Percentiles rank a stretch among this genome's conserved stretches.
These are phyloP conservation scores for Neonectria ditissima DNA, from an alignment of 2,329 filamentous ascomycete species.

Conservation along the genomic window DNA sequence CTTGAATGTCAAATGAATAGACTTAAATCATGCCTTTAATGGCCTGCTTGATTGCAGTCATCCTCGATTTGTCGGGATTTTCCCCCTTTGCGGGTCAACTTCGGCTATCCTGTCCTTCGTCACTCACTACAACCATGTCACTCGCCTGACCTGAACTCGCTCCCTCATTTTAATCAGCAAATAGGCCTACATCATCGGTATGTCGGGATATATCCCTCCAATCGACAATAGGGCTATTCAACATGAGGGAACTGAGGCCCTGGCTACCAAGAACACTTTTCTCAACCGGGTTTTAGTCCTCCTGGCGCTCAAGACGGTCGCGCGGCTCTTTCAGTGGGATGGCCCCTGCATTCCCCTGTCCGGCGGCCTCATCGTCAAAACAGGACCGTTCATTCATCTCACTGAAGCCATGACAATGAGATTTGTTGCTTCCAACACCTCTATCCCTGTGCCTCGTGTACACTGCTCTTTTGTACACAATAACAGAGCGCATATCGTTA, in stretches of 20 bases:
- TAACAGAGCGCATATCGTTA: conserved; percentile 58
- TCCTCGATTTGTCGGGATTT: too few species aligned
- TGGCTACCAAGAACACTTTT: conserved; percentile 47
- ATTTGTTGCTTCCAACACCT: conserved; percentile 36
- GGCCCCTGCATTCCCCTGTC: conserved; percentile 41
- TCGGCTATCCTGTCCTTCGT: too few species aligned
- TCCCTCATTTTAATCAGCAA: neutral
- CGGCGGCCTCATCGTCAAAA: conserved; percentile 41
- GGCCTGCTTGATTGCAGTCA: too few species aligned
- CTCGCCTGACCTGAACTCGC: neutral
- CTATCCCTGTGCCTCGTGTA: conserved; percentile 33
- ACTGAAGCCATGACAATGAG: conserved; percentile 38
- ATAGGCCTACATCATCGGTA: neutral
- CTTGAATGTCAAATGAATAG: too few species aligned
- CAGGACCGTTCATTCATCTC: conserved; percentile 31
- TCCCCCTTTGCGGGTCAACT: too few species aligned
- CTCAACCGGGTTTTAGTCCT: conserved; percentile 41
- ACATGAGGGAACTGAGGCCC: conserved; percentile 39
- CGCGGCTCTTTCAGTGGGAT: conserved; percentile 40
- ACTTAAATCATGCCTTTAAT: too few species aligned
- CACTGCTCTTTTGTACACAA: conserved; percentile 51
- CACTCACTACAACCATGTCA: too few species aligned
- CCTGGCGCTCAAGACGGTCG: conserved; percentile 44
- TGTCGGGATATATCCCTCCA: conserved; percentile 10
- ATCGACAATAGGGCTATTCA: conserved; percentile 12